These are phyloP conservation scores for Ajuga chamaepitys DNA, from an alignment of 257 asterid genomes.

Conservation along the genomic window DNA sequence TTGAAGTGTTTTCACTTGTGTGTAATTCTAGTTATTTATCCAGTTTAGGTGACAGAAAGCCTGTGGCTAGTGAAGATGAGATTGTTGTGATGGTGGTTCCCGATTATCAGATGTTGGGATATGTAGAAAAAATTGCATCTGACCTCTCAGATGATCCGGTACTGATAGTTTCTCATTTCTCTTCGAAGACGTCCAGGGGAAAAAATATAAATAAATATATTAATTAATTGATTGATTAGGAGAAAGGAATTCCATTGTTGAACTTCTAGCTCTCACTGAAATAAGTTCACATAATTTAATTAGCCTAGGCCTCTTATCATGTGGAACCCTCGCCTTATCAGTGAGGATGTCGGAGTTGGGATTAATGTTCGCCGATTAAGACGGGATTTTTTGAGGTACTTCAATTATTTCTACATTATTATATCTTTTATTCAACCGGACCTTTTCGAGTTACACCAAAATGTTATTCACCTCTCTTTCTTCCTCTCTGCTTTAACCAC, in stretches of 20 bases:
- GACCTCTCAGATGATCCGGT: slow-evolving; percentile 87
- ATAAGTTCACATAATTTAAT: slow-evolving; percentile 27
- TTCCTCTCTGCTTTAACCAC: background rate
- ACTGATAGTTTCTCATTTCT: slow-evolving; percentile 14
- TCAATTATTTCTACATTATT: background rate
- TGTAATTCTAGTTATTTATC: slow-evolving; percentile 17
- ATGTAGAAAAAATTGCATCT: slow-evolving; percentile 76
- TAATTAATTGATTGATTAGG: no score
- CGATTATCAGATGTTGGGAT: slow-evolving; percentile 90
- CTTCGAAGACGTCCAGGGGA: background rate
- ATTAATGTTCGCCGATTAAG: slow-evolving; percentile 76
- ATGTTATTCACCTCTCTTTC: no score
- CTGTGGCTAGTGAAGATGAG: slow-evolving; percentile 72
- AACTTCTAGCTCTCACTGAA: slow-evolving; percentile 6
- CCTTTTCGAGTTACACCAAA: background rate
- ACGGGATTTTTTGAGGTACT: slow-evolving; percentile 68
- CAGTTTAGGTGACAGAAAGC: slow-evolving; percentile 94
- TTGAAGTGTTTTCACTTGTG: background rate
- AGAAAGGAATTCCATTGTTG: background rate
- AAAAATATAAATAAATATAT: no score
- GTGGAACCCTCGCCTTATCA: slow-evolving; percentile 97
- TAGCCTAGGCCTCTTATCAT: slow-evolving; percentile 99
- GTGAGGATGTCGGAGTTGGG: slow-evolving; percentile 97
- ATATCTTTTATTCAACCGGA: background rate
- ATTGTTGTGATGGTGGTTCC: slow-evolving; percentile 93